Evolutionary conservation across 139 green algal species (phyloP), one percentile per base, ranked within the genome.

Genomic region (Choricystis sp.): DNA sequence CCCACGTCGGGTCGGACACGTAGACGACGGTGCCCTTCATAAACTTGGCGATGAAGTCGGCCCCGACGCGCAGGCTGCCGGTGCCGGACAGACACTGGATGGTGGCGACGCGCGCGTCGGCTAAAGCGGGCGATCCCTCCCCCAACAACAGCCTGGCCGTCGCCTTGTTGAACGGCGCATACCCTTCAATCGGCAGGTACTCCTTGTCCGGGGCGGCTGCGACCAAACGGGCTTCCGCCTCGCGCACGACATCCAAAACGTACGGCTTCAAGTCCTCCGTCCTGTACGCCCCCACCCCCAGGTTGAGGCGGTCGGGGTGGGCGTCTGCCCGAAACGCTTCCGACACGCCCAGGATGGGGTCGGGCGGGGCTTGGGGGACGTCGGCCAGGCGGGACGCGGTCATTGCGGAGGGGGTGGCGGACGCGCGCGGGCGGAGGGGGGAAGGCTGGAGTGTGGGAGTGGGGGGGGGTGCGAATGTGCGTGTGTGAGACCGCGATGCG

Each of bases 231-330:
- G 83, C 69, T 81, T 98, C 92, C 27, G 92, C 92, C 85, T 91
- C 88, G 14, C 77, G 77, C 2, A 99, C 93, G 1, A 97, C 90
- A 21, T 85, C 66, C 24, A 99, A 76, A 49, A 99, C 93, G 22
- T 87, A 86, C 2, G 94, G 94, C 80, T 98, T 79, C 56, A 96
- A 66, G 31, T 99, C 86, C 70, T 98, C 92, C 1, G 85, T 95
- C 14, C 91, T 69, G 72, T 97, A 97, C 1, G 90, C 90, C 0
- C 90, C 91, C 16, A 98, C 92, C 22, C 94, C 94, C 57, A 99
- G 80, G 81, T 98, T 98, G 22, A 99, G 86, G 75, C 97, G 97
- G 20, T 80, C 61, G 3, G 80, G 65, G 31, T 68, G 70, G 1
- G 60, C 83, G 72, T 87, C 83, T 0, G 65, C 66, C 65, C 85